Percentiles rank a stretch among this genome's conserved stretches.
These are phyloP conservation scores for Lindgomyces ingoldianus DNA, from an alignment of 495 filamentous ascomycete species.

Conservation along the genomic window DNA sequence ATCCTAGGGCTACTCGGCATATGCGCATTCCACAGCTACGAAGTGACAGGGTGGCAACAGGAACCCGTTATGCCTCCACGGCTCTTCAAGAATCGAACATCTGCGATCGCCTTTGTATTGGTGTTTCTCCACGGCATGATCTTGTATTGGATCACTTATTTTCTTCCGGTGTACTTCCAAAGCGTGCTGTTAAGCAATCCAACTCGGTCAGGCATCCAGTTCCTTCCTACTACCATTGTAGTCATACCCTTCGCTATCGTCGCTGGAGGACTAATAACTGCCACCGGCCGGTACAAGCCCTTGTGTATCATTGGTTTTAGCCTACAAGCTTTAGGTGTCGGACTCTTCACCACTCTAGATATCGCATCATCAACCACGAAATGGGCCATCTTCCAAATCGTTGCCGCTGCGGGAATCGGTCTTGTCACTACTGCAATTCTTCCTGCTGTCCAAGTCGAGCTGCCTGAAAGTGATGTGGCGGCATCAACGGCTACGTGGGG, in stretches of 20 bases:
- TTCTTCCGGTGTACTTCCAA: conserved; percentile 63
- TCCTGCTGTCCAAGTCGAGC: conserved; percentile 19
- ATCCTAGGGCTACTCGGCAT: conserved; percentile 6
- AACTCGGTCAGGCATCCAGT: conserved; percentile 57
- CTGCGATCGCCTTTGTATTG: conserved; percentile 47
- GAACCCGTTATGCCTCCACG: conserved; percentile 32
- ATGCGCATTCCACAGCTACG: neutral
- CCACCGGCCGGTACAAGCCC: conserved; percentile 52
- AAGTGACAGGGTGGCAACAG: neutral
- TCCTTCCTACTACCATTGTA: conserved; percentile 59
- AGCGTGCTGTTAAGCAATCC: conserved; percentile 55
- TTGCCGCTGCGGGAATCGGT: neutral
- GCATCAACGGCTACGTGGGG: conserved; percentile 49
- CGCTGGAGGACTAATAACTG: conserved; percentile 47
- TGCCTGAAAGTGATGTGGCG: conserved; percentile 45
- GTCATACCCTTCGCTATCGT: conserved; percentile 49
- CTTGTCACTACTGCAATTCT: neutral
- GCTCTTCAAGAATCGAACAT: conserved; percentile 53
- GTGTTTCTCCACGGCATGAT: conserved; percentile 55
- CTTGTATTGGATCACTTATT: conserved; percentile 57
- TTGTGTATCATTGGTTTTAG: conserved; percentile 53
- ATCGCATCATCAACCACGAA: neutral
- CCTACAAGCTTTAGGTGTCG: conserved; percentile 50
- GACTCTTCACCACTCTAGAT: conserved; percentile 46
- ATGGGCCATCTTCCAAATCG: neutral